A percentile compares a stretch with the other conserved stretches of the same genome.
Evolutionary conservation across 257 asterid species (phyloP).

Genomic region (Buddleja alternifolia): DNA sequence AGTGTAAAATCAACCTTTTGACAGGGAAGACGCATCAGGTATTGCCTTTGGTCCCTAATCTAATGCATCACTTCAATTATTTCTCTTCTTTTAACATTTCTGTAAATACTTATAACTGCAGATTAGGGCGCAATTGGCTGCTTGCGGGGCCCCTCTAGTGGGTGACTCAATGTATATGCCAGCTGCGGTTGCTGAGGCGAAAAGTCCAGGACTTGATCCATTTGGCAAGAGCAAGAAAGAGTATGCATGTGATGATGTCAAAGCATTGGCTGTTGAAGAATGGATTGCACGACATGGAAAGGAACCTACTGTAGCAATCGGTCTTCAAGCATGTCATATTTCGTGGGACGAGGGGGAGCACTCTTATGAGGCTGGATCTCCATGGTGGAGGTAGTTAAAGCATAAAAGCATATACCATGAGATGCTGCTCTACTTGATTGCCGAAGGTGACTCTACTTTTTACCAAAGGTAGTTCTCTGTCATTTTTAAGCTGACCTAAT

Average conservation of each 20-base stretch:
- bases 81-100: no score
- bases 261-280: conserved; percentile 55
- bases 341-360: conserved; percentile 85
- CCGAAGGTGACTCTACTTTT: not conserved
- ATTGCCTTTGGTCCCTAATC: conserved; percentile 29
- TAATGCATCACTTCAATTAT: no score
- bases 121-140: conserved; percentile 88
- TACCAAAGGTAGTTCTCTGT: conserved; percentile 15
- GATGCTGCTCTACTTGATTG: not conserved
- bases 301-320: conserved; percentile 79
- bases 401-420: not conserved
- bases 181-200: conserved; percentile 72
- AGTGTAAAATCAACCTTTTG: conserved; percentile 81
- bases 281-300: conserved; percentile 84
- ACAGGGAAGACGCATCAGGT: conserved; percentile 99
- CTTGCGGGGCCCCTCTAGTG: conserved; percentile 78
- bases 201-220: conserved; percentile 64
- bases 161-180: conserved; percentile 95
- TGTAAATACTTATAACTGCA: conserved; percentile 26
- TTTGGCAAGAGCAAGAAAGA: conserved; percentile 53
- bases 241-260: conserved; percentile 46
- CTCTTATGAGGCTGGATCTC: conserved; percentile 73
- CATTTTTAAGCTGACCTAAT: not conserved
- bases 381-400: conserved; percentile 78
- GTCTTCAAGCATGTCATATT: conserved; percentile 85